phyloP scores from a whole-genome alignment of 371 early-diverging fungal species.

The Zopfochytrium polystomum region DNA sequence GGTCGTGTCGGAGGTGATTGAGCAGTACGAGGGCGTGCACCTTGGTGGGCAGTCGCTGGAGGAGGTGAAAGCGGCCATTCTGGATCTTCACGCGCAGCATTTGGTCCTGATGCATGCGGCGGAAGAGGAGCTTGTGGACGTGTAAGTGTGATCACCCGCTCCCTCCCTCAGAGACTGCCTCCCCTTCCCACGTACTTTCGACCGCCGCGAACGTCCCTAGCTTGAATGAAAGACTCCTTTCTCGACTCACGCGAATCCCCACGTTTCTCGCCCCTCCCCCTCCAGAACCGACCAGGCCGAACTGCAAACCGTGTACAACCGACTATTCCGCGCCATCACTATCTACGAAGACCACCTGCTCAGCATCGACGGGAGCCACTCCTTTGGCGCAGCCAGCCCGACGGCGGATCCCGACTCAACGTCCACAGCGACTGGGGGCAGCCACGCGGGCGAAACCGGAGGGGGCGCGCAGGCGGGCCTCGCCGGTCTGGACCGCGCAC shows the following conservation, averaged over 20 bases:
- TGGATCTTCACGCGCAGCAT: conserved; percentile 43
- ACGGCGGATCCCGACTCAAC: too few relatives aligned
- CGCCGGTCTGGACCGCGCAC: neutral
- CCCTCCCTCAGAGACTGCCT: too few relatives aligned
- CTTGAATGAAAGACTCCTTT: neutral
- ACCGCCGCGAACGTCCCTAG: too few relatives aligned
- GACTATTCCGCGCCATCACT: conserved; percentile 46
- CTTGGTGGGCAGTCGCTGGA: conserved; percentile 31
- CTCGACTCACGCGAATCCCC: too few relatives aligned
- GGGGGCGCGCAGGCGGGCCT: conserved; percentile 12
- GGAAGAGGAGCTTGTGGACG: conserved; percentile 47
- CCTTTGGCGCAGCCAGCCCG: too few relatives aligned
- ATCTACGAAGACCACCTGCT: conserved; percentile 45
- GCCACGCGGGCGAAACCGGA: neutral
- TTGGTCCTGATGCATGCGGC: conserved; percentile 39
- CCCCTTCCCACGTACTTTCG: too few relatives aligned
- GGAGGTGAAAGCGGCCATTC: conserved; percentile 38
- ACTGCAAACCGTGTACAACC: conserved; percentile 31
- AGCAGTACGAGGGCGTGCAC: conserved; percentile 37
- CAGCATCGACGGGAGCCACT: conserved; percentile 12
- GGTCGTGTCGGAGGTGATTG: conserved; percentile 36
- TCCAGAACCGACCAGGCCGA: conserved; percentile 42
- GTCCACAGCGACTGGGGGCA: neutral
- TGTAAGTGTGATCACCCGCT: conserved; percentile 24
- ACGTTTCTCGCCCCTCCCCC: neutral